Evolutionary conservation across 1,284 basidiomycete genomes (phyloP), one percentile per base, ranked within the genome.

Genomic region (Naganishia albida): DNA sequence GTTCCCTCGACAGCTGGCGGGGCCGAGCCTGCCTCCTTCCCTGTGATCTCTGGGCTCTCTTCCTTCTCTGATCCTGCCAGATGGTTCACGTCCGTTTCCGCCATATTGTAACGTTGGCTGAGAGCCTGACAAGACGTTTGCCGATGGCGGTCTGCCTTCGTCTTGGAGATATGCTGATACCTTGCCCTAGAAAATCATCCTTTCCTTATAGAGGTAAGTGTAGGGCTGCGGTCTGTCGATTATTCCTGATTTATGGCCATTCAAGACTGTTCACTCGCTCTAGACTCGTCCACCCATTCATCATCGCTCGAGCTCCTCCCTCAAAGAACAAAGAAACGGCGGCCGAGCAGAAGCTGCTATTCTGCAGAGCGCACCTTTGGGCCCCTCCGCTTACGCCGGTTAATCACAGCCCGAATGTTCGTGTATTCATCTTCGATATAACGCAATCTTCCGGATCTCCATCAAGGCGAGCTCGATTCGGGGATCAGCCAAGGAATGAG

Each of bases 361-460:
- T 46, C 30, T 25, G 12, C 15, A 12, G 40, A 23, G 16, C 10
- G 53, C 53, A 55, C 39, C 54, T 55, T n/a, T 25, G 25, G 40
- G 42, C 42, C 54, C 40, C 54, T 56, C 54, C 54, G 57, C 57
- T 60, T 60, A 60, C 49, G 25, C 56, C n/a, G 46, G n/a, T 12
- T 48, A 25, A n/a, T 44, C 43, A 7, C 43, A 44, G n/a, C n/a
- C n/a, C 10, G 34, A 34, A 10, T 34, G 10, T 6, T 10, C 34
- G 34, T 6, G 10, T 34, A 34, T 4, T 34, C 34, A 10, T 6
- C 34, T 34, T 4, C 6, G 6, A 51, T 53, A 53, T 53, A 53
- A 53, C 16, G 51, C 18, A 39, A 18, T n/a, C 18, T 7, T 18
- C n/a, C 16, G 18, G 20, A 15, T 30, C 7, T 13, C n/a, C 8